A percentile compares a stretch with the other conserved stretches of the same genome.
These are phyloP conservation scores for Colletotrichum sp. DNA, from an alignment of 2,329 filamentous ascomycete species.

Conservation along the genomic window DNA sequence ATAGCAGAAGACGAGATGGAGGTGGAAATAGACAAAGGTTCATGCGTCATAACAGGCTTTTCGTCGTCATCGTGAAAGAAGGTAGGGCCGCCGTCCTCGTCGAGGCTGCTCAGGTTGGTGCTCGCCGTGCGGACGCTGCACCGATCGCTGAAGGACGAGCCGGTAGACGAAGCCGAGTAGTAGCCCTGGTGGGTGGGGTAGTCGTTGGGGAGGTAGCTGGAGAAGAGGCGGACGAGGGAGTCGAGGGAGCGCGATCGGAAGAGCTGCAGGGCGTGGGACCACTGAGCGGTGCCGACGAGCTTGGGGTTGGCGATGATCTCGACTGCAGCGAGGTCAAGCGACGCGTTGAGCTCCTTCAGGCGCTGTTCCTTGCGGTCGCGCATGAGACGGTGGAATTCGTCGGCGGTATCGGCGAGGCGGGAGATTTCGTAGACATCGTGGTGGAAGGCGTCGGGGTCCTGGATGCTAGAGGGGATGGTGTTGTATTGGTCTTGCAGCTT, in stretches of 20 bases:
- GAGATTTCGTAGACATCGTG: conserved; percentile 67
- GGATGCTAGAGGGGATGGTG: conserved; percentile 59
- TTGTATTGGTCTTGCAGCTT: conserved; percentile 66
- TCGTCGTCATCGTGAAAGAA: conserved; percentile 49
- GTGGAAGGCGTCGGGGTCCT: conserved; percentile 66
- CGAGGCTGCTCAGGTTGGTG: conserved; percentile 44
- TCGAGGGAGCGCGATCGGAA: conserved; percentile 65
- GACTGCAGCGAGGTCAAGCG: conserved; percentile 61
- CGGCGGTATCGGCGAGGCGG: conserved; percentile 50
- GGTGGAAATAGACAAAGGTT: conserved; percentile 43
- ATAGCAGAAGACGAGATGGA: conserved; percentile 26
- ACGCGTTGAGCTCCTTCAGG: conserved; percentile 59
- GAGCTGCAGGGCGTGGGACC: conserved; percentile 63
- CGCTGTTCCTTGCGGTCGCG: conserved; percentile 59
- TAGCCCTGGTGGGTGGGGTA: conserved; percentile 47
- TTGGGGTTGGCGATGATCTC: conserved; percentile 66
- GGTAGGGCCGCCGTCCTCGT: conserved; percentile 34
- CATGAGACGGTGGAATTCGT: conserved; percentile 61
- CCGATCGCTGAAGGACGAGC: conserved; percentile 43
- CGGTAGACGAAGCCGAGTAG: conserved; percentile 33
- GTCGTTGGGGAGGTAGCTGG: conserved; percentile 61
- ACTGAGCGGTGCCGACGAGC: conserved; percentile 64
- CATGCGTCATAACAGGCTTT: conserved; percentile 46
- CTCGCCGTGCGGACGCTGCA: conserved; percentile 41
- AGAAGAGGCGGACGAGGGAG: conserved; percentile 65